Evolutionary conservation across 768 basidiomycete species (phyloP).

Genomic region (Agrocybe praecox): DNA sequence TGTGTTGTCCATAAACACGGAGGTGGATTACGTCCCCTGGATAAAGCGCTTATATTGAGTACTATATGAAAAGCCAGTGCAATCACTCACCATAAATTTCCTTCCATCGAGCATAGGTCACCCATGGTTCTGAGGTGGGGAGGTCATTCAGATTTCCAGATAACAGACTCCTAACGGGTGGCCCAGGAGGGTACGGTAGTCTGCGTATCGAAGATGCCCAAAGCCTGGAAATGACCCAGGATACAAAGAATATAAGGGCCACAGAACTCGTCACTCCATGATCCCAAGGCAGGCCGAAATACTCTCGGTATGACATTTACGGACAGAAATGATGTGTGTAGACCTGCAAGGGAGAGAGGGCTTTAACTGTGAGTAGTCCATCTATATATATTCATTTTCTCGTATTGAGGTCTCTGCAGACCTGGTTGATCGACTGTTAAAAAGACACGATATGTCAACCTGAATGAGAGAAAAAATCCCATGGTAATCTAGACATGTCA

Average conservation of each 20-base stretch:
- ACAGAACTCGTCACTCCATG: neutral
- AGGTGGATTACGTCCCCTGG: neutral
- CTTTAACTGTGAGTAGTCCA: too few species aligned
- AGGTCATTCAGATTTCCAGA: slow-evolving; percentile 5
- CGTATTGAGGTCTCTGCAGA: too few species aligned
- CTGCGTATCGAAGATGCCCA: neutral
- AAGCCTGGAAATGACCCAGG: neutral
- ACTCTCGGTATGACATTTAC: too few species aligned
- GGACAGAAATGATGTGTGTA: too few species aligned
- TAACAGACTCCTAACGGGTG: neutral
- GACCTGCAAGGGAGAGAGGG: too few species aligned
- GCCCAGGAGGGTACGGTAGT: slow-evolving; percentile 7
- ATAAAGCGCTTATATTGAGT: neutral
- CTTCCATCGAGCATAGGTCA: slow-evolving; percentile 4
- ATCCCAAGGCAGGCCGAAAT: too few species aligned
- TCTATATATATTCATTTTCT: too few species aligned
- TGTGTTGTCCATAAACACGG: slow-evolving; percentile 9
- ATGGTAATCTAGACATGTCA: too few species aligned
- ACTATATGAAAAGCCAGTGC: neutral
- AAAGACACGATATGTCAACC: too few species aligned
- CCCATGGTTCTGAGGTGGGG: neutral
- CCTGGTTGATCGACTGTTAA: too few species aligned
- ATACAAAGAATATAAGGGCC: neutral
- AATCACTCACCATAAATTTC: slow-evolving; percentile 6
- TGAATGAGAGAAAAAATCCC: too few species aligned